Conservation (phyloP, 345 rosid genomes). For the Boechera stricta region DNA sequence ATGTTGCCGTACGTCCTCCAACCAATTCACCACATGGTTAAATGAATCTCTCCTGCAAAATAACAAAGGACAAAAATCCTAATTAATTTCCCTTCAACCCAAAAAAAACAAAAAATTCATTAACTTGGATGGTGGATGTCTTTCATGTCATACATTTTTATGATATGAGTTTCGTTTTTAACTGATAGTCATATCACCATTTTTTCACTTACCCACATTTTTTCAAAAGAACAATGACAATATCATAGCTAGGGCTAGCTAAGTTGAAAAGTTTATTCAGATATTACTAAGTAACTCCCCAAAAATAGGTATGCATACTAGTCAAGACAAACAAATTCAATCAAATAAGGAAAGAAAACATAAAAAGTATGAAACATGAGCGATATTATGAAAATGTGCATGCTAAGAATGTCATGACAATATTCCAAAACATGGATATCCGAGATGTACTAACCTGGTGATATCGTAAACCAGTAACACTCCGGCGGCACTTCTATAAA, state of each 20-base stretch:
- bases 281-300: neutral
- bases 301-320: neutral
- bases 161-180: too few species aligned
- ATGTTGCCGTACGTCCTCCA: conserved; percentile 94
- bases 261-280: too few species aligned
- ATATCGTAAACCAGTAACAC: conserved; percentile 91
- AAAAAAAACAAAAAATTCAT: neutral
- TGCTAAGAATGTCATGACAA: neutral
- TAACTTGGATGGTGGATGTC: too few species aligned
- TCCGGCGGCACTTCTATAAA: conserved; percentile 93
- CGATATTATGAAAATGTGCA: neutral
- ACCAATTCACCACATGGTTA: conserved; percentile 93
- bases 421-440: neutral
- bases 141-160: neutral
- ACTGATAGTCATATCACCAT: too few species aligned
- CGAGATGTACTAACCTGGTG: conserved; percentile 58
- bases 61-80: neutral
- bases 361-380: neutral
- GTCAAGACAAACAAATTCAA: too few species aligned
- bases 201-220: too few species aligned
- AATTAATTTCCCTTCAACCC: neutral
- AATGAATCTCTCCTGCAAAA: conserved; percentile 81
- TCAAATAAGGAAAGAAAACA: too few species aligned
- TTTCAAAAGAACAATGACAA: too few species aligned
- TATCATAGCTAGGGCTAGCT: too few species aligned